These are phyloP conservation scores for Babesia ovata DNA, from an alignment of 169 alveolate species.

Conservation along the genomic window DNA sequence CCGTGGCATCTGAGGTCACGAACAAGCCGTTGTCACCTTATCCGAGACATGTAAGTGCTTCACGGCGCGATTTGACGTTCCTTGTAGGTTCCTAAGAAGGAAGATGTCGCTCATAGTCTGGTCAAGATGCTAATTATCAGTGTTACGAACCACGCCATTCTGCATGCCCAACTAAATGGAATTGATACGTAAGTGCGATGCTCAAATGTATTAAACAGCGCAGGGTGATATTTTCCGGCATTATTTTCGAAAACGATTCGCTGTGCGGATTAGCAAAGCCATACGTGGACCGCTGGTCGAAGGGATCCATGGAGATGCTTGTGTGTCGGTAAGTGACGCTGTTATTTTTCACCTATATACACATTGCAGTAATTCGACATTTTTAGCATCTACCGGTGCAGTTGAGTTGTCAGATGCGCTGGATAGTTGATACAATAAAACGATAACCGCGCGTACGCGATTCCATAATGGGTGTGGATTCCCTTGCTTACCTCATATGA, in stretches of 20 bases:
- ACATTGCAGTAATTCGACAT: slow-evolving; percentile 8
- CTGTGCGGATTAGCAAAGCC: slow-evolving; percentile 11
- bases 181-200: slow-evolving; percentile 16
- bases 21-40: not conserved
- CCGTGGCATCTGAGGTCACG: too few species aligned
- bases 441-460: not conserved
- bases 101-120: slow-evolving; percentile 53
- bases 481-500: too few species aligned
- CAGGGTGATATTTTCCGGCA: slow-evolving; percentile 51
- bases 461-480: not conserved
- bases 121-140: slow-evolving; percentile 18
- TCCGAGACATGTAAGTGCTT: not conserved
- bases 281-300: slow-evolving; percentile 26
- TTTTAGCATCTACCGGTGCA: slow-evolving; percentile 16
- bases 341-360: not conserved
- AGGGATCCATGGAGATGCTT: slow-evolving; percentile 13
- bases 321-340: slow-evolving; percentile 5
- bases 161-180: slow-evolving; percentile 30
- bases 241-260: not conserved
- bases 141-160: slow-evolving; percentile 41
- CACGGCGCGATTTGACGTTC: not conserved
- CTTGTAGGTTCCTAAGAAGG: slow-evolving; percentile 13
- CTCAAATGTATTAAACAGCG: not conserved
- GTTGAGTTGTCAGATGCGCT: not conserved
- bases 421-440: not conserved